A percentile compares a stretch with the other conserved stretches of the same genome.
Evolutionary conservation across 192 early-diverging fungal genomes (phyloP).

Genomic region (Dissophora ornata): DNA sequence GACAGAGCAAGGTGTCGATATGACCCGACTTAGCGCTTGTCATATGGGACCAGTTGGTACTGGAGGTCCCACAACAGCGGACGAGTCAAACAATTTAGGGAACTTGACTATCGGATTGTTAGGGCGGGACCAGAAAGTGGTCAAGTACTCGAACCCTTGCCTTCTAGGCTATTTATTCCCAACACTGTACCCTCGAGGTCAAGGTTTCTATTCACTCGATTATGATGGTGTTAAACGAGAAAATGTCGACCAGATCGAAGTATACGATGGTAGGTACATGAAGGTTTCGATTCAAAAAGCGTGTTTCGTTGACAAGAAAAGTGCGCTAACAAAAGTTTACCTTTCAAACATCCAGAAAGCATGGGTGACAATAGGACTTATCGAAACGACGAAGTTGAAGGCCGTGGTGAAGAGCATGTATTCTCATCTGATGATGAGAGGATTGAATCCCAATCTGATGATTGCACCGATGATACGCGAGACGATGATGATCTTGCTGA

Average conservation of each 20-base stretch:
- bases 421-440: too few species aligned
- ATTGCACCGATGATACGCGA: too few species aligned
- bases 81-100: slow-evolving; percentile 15
- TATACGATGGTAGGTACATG: neutral
- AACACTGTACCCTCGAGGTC: slow-evolving; percentile 21
- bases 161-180: slow-evolving; percentile 22
- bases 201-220: slow-evolving; percentile 20
- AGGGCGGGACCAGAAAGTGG: slow-evolving; percentile 13
- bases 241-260: neutral
- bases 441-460: too few species aligned
- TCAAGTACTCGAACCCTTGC: slow-evolving; percentile 22
- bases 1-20: neutral
- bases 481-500: too few species aligned
- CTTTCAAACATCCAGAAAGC: too few species aligned
- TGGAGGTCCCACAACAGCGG: slow-evolving; percentile 21
- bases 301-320: too few species aligned
- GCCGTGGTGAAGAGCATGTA: too few species aligned
- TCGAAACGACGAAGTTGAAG: neutral
- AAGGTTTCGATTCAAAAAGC: too few species aligned
- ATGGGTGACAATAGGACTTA: too few species aligned
- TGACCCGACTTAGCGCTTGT: slow-evolving; percentile 2
- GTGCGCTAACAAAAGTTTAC: too few species aligned
- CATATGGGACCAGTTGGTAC: slow-evolving; percentile 20
- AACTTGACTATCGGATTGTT: slow-evolving; percentile 15
- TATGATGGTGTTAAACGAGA: neutral